Evolutionary conservation across 306 rosid genomes (phyloP).

Genomic region (Luffa aegyptiaca): DNA sequence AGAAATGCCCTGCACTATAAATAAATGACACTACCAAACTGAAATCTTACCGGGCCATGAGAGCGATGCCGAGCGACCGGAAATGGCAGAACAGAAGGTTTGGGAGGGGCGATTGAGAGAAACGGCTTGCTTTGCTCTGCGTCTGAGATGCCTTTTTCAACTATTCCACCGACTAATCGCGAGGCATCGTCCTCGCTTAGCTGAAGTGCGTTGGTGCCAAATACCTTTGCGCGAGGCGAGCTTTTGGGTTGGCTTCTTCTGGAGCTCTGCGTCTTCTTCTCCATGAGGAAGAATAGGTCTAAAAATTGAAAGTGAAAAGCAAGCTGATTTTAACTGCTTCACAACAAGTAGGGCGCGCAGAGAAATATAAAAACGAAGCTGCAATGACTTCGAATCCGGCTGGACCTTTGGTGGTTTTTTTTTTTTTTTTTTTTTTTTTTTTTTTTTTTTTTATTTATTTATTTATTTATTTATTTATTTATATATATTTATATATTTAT

Average conservation of each 20-base stretch:
- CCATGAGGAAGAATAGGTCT: conserved; percentile 18
- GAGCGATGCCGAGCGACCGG: conserved; percentile 96
- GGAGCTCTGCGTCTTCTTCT: conserved; percentile 30
- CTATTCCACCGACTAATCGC: conserved; percentile 52
- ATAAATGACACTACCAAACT: background rate
- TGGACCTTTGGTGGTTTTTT: background rate
- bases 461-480: no score
- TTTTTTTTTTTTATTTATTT: no score
- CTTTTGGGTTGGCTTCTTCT: conserved; percentile 21
- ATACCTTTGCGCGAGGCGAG: conserved; percentile 19
- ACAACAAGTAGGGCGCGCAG: background rate
- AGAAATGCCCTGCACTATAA: background rate
- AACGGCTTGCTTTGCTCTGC: background rate
- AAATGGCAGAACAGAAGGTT: conserved; percentile 61
- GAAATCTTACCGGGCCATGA: conserved; percentile 60
- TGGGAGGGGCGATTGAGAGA: conserved; percentile 33
- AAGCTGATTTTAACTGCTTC: background rate
- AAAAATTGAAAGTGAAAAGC: background rate
- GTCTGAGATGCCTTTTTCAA: conserved; percentile 71
- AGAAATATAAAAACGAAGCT: background rate
- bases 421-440: no score
- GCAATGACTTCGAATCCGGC: background rate
- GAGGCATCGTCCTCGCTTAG: conserved; percentile 26
- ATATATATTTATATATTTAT: no score
- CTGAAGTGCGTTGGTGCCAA: conserved; percentile 31